These are phyloP conservation scores for Clavispora asparagi DNA, from an alignment of 805 yeast species.

Conservation along the genomic window DNA sequence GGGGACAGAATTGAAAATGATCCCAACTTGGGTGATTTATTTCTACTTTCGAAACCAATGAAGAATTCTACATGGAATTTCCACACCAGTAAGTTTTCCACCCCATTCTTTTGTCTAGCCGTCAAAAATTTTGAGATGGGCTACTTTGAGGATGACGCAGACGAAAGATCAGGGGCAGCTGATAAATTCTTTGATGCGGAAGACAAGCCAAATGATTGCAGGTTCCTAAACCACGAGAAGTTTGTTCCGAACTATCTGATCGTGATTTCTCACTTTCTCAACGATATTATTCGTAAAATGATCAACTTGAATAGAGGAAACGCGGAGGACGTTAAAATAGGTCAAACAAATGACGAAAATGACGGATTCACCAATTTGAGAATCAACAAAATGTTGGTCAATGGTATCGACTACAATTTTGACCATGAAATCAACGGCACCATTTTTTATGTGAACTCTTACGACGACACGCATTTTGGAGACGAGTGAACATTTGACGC, in stretches of 20 bases:
- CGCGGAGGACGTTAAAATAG: conserved; percentile 33
- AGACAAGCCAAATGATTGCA: conserved; percentile 12
- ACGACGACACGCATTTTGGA: conserved; percentile 11
- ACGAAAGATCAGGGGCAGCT: conserved; percentile 7
- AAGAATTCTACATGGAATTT: conserved; percentile 26
- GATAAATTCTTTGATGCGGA: conserved; percentile 20
- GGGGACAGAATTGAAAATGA: conserved; percentile 9
- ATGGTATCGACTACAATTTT: conserved; percentile 29
- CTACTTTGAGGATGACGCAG: conserved; percentile 29
- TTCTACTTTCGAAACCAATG: conserved; percentile 12
- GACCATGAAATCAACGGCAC: conserved; percentile 39
- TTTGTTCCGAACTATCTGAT: conserved; percentile 14
- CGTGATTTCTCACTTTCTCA: conserved; percentile 31
- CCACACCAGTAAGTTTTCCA: conserved; percentile 20
- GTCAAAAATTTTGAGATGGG: conserved; percentile 30
- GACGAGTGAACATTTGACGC: background rate
- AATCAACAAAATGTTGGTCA: conserved; percentile 23
- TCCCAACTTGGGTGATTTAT: conserved; percentile 12
- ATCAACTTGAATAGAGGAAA: conserved; percentile 34
- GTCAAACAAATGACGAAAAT: conserved; percentile 21
- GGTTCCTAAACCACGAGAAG: conserved; percentile 9
- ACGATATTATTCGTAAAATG: conserved; percentile 27
- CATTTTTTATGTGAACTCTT: conserved; percentile 25
- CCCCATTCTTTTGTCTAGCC: conserved; percentile 32
- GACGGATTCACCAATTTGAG: conserved; percentile 31